Evolutionary conservation across 768 basidiomycete genomes (phyloP), one percentile per base, ranked within the genome.

Genomic region (Kwoniella dendrophila): DNA sequence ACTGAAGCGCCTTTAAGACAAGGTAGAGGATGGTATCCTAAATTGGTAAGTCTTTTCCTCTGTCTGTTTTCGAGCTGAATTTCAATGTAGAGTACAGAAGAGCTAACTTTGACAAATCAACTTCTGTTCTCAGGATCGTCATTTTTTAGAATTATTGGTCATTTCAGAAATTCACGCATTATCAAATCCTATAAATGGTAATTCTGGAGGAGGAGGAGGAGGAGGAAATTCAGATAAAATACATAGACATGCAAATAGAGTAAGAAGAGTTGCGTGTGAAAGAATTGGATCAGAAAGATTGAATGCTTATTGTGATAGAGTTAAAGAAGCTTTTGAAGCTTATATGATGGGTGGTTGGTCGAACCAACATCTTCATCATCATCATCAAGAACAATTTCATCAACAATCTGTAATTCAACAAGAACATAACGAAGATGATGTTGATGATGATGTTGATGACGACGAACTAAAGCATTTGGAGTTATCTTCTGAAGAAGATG

Each of bases 71-170:
- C n/a, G n/a, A n/a, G n/a, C n/a, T n/a, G n/a, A n/a, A n/a, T n/a
- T n/a, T n/a, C n/a, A n/a, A n/a, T n/a, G n/a, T n/a, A n/a, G n/a
- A n/a, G n/a, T n/a, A n/a, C n/a, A n/a, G n/a, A n/a, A n/a, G n/a
- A n/a, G n/a, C n/a, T n/a, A n/a, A n/a, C n/a, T n/a, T n/a, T n/a
- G n/a, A n/a, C n/a, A 38, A 8, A 24, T 54, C 20, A 20, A 44
- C 38, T 52, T 32, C 24, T n/a, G 4, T 41, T 32, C 27, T n/a
- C 64, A 74, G 73, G 74, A 78, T 64, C 74, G 73, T 5, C 74
- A 75, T 48, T 78, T 78, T 54, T 70, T 78, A 20, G 75, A 78
- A 64, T 70, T 78, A 30, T 66, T 78, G 10, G 77, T 78, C 24
- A 72, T 72, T 3, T 74, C 74, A 8, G 77, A 78, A 56, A 78